These are phyloP conservation scores for Trichophyton equinum DNA, from an alignment of 2,329 filamentous ascomycete genomes.

Conservation along the genomic window DNA sequence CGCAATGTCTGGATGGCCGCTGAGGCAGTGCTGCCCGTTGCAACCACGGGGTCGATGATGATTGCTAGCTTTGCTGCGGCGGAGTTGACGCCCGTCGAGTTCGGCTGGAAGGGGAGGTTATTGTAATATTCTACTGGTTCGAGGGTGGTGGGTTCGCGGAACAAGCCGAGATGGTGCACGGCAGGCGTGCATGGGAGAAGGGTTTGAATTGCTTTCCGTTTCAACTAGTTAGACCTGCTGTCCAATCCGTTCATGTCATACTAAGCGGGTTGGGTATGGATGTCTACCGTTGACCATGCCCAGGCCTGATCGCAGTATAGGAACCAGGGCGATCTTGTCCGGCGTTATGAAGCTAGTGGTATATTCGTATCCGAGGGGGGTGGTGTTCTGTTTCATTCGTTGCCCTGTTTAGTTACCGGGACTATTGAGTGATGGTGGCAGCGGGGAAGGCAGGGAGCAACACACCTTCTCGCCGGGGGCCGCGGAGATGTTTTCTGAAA, in stretches of 20 bases:
- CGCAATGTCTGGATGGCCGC: slow-evolving; percentile 79
- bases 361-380: slow-evolving; percentile 67
- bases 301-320: slow-evolving; percentile 82
- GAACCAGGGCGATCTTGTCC: slow-evolving; percentile 63
- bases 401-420: not conserved
- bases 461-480: slow-evolving; percentile 52
- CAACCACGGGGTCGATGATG: slow-evolving; percentile 83
- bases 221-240: not conserved
- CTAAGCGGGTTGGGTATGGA: not conserved
- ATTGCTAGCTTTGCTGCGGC: slow-evolving; percentile 55
- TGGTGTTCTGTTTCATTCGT: slow-evolving; percentile 45
- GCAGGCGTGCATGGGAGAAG: slow-evolving; percentile 70
- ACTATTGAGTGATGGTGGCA: not conserved
- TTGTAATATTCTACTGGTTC: slow-evolving; percentile 96
- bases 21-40: slow-evolving; percentile 77
- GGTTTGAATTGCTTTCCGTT: slow-evolving; percentile 54
- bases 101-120: slow-evolving; percentile 60
- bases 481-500: slow-evolving; percentile 50
- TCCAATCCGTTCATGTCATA: not conserved
- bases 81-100: slow-evolving; percentile 25
- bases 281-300: slow-evolving; percentile 70
- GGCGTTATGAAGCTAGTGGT: slow-evolving; percentile 52
- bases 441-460: slow-evolving; percentile 12
- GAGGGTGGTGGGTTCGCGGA: slow-evolving; percentile 76
- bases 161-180: slow-evolving; percentile 88